Percentiles rank a stretch among this genome's conserved stretches.
These are phyloP conservation scores for Beauveria australis DNA, from an alignment of 2,329 filamentous ascomycete species.

Conservation along the genomic window DNA sequence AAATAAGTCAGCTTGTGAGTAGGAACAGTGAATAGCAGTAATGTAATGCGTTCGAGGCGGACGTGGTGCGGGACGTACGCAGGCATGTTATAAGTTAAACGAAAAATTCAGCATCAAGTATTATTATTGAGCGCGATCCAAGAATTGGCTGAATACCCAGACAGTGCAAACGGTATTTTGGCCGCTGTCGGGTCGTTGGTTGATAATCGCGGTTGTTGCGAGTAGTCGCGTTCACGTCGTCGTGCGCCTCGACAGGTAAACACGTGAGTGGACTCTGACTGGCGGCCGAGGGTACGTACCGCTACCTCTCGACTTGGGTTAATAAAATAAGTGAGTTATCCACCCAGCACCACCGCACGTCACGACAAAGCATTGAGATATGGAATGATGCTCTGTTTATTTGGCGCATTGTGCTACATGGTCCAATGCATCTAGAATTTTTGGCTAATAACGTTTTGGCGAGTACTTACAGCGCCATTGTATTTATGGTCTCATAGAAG, in stretches of 20 bases:
- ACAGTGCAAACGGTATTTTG: neutral
- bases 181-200: neutral
- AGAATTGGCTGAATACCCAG: neutral
- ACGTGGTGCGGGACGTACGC: conserved; percentile 27
- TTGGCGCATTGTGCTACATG: too few species aligned
- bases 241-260: conserved; percentile 6
- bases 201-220: conserved; percentile 3
- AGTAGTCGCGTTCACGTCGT: conserved; percentile 10
- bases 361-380: too few species aligned
- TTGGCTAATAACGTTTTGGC: neutral
- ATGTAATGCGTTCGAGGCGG: conserved; percentile 8
- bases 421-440: too few species aligned
- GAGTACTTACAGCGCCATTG: neutral
- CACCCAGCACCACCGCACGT: neutral
- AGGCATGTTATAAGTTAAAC: conserved; percentile 30
- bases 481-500: conserved; percentile 1
- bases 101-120: neutral
- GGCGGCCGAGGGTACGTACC: conserved; percentile 3
- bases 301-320: too few species aligned
- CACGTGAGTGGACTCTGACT: conserved; percentile 4
- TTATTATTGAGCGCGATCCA: neutral
- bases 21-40: conserved; percentile 13
- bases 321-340: too few species aligned
- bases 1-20: conserved; percentile 2
- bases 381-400: too few species aligned